phyloP scores from a whole-genome alignment of 2,329 filamentous ascomycete species.

The Microdochium trichocladiopsis region DNA sequence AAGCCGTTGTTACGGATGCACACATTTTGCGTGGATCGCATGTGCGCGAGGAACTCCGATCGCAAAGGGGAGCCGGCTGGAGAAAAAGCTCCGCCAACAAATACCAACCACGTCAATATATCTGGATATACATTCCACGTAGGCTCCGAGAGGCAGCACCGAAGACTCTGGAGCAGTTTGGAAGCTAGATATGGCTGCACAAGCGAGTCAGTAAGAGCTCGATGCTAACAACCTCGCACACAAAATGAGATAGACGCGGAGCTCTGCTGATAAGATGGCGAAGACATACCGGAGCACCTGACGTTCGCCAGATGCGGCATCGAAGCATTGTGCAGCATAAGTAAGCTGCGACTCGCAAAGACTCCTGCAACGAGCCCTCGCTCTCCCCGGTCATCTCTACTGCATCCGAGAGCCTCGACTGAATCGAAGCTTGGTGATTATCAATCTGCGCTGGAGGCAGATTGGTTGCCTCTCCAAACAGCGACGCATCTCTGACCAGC shows the following conservation, averaged over 20 bases:
- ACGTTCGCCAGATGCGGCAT: not conserved
- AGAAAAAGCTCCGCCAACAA: not conserved
- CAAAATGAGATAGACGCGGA: no score
- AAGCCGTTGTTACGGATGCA: no score
- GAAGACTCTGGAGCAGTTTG: not conserved
- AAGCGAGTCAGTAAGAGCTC: not conserved
- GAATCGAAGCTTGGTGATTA: not conserved
- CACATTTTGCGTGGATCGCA: no score
- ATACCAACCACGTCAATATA: not conserved
- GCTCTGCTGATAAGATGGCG: no score
- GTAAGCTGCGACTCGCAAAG: not conserved
- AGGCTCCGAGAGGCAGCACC: not conserved
- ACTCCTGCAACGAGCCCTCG: not conserved
- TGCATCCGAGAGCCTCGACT: not conserved
- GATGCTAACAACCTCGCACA: not conserved
- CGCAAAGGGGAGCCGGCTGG: not conserved
- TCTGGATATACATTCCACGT: not conserved
- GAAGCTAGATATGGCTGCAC: not conserved
- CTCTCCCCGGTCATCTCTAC: not conserved
- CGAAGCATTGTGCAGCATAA: not conserved
- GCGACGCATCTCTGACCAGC: not conserved
- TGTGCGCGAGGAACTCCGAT: not conserved
- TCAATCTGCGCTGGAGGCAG: not conserved
- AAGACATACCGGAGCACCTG: not conserved
- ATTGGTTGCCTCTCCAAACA: not conserved